Evolutionary conservation across 768 basidiomycete genomes (phyloP).

Genomic region (Strobilomyces dryophilus): DNA sequence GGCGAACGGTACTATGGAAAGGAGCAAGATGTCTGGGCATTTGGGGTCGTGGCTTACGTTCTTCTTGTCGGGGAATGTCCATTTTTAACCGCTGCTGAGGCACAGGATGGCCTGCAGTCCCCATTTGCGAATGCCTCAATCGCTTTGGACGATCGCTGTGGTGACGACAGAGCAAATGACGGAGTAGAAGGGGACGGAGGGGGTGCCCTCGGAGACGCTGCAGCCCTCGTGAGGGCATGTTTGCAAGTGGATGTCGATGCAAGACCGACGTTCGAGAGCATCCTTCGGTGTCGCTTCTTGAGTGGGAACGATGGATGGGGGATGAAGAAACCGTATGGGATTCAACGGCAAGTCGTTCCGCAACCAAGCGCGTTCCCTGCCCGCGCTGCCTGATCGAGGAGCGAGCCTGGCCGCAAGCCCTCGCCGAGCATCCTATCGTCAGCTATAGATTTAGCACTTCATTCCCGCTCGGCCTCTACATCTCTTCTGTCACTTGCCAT

Average conservation of each 20-base stretch:
- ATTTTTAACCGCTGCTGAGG: conserved; percentile 86
- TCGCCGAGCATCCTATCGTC: not conserved
- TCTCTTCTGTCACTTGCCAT: conserved; percentile 1
- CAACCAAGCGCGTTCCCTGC: conserved; percentile 33
- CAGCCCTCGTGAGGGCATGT: conserved; percentile 79
- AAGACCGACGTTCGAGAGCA: conserved; percentile 82
- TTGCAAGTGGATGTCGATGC: conserved; percentile 72
- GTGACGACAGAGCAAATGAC: conserved; percentile 64
- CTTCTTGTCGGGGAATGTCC: conserved; percentile 90
- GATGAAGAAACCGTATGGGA: conserved; percentile 30
- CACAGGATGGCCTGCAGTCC: conserved; percentile 76
- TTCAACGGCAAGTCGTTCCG: conserved; percentile 18
- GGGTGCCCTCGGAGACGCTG: conserved; percentile 79
- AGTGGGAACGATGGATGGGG: conserved; percentile 76
- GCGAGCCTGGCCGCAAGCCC: conserved; percentile 9
- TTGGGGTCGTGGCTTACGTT: conserved; percentile 95
- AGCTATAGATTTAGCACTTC: conserved; percentile 8
- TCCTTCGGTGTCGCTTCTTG: conserved; percentile 79
- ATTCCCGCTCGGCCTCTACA: conserved; percentile 4
- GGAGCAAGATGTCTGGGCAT: conserved; percentile 98
- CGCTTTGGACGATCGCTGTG: conserved; percentile 74
- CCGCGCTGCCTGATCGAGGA: conserved; percentile 22
- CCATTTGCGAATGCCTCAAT: conserved; percentile 76
- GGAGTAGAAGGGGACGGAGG: conserved; percentile 83
- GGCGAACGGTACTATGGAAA: conserved; percentile 95